phyloP scores from a whole-genome alignment of 176 grass and related monocot genomes.

The Miscanthus lutarioriparius region DNA sequence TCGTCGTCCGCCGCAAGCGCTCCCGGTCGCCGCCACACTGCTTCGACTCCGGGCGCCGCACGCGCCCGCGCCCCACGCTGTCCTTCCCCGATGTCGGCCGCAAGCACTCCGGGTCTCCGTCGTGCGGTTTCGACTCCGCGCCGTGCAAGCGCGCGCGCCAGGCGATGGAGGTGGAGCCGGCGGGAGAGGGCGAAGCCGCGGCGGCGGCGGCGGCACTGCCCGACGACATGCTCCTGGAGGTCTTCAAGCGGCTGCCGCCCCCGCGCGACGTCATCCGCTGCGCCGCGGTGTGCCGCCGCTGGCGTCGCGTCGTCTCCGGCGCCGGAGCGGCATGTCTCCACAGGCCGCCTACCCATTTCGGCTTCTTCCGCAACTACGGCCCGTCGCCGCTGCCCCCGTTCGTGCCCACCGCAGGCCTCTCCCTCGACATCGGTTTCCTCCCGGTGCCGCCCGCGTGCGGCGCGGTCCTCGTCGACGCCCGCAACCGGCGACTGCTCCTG shows the following conservation, averaged over 20 bases:
- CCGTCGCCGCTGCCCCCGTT: slow-evolving; percentile 39
- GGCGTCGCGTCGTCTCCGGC: slow-evolving; percentile 21
- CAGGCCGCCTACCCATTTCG: slow-evolving; percentile 21
- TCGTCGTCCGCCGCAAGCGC: slow-evolving; percentile 32
- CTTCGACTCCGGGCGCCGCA: slow-evolving; percentile 19
- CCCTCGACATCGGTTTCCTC: slow-evolving; percentile 12
- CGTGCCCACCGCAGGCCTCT: slow-evolving; percentile 14
- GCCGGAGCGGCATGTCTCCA: slow-evolving; percentile 6
- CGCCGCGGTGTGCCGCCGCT: slow-evolving; percentile 41
- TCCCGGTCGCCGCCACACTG: slow-evolving; percentile 3
- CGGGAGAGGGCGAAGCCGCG: too few relatives aligned
- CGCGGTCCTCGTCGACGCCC: slow-evolving; percentile 29
- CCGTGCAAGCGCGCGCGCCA: neutral
- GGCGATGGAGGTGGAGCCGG: neutral
- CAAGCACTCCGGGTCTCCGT: slow-evolving; percentile 23
- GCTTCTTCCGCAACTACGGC: slow-evolving; percentile 47
- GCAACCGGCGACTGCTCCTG: slow-evolving; percentile 33
- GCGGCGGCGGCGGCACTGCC: neutral
- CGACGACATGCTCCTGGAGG: slow-evolving; percentile 46
- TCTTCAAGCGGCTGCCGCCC: slow-evolving; percentile 31
- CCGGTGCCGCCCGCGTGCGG: slow-evolving; percentile 11
- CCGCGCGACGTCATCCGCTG: slow-evolving; percentile 24
- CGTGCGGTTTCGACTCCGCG: neutral
- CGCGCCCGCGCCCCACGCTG: neutral
- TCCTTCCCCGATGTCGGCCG: neutral